Percentiles rank a stretch among this genome's conserved stretches.
Evolutionary conservation across 1,284 basidiomycete genomes (phyloP).

Genomic region (Rhodotorula sp.): DNA sequence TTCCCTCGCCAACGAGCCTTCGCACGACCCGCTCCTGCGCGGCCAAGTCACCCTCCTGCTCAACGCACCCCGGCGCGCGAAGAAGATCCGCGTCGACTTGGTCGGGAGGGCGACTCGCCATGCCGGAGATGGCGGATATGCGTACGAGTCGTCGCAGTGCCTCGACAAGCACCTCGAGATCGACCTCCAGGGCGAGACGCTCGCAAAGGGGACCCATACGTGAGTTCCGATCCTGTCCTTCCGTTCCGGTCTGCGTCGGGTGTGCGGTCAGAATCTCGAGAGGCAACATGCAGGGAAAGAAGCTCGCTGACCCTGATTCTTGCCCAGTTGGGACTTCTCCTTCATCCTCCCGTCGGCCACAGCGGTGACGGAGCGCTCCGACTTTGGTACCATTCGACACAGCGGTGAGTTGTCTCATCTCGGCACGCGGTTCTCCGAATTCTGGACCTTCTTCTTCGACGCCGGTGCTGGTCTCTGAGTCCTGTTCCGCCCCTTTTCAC

Average conservation of each 20-base stretch:
- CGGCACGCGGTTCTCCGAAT: too few species aligned
- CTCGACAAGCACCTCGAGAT: constrained; percentile 30
- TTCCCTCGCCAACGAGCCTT: constrained; percentile 2
- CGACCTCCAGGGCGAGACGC: constrained; percentile 16
- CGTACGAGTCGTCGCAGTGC: constrained; percentile 8
- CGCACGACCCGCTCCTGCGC: constrained; percentile 22
- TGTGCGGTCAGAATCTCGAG: too few species aligned
- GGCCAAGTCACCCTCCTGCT: constrained; percentile 11
- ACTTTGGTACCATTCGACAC: constrained; percentile 25
- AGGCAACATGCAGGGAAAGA: too few species aligned
- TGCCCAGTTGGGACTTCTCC: constrained; percentile 22
- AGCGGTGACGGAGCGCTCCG: constrained; percentile 19
- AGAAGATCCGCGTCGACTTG: constrained; percentile 19
- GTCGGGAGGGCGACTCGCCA: constrained; percentile 16
- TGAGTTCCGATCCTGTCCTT: constrained; percentile 2
- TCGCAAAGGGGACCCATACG: constrained; percentile 21
- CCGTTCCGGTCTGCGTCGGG: too few species aligned
- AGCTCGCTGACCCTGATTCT: not conserved
- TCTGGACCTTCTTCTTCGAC: too few species aligned
- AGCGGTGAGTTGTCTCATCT: constrained; percentile 6
- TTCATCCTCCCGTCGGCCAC: constrained; percentile 32
- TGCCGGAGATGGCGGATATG: constrained; percentile 18
- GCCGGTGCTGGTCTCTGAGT: too few species aligned
- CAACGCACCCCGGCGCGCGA: constrained; percentile 3
- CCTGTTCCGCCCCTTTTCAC: not conserved